phyloP scores from a whole-genome alignment of 1,284 basidiomycete species.

The Cryptococcus wingfieldii region DNA sequence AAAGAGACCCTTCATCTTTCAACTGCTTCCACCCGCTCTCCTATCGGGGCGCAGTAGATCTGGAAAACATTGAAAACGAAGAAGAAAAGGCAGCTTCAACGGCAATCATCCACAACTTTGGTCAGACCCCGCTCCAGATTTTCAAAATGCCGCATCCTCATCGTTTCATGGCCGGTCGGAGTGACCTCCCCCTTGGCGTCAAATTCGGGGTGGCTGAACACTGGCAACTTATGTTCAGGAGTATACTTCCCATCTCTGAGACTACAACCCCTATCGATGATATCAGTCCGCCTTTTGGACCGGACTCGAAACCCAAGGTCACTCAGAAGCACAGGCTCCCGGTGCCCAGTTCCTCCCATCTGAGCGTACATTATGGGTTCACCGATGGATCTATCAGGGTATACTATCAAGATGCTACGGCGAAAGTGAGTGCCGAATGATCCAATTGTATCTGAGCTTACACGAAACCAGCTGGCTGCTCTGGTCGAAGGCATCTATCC shows the following conservation, averaged over 20 bases:
- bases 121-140: slow-evolving; percentile 85
- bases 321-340: slow-evolving; percentile 26
- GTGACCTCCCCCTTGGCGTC: slow-evolving; percentile 64
- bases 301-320: slow-evolving; percentile 27
- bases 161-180: slow-evolving; percentile 65
- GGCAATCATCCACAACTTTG: slow-evolving; percentile 93
- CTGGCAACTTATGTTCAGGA: slow-evolving; percentile 44
- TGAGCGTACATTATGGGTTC: slow-evolving; percentile 46
- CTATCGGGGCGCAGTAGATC: slow-evolving; percentile 86
- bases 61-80: slow-evolving; percentile 78
- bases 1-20: slow-evolving; percentile 69
- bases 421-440: slow-evolving; percentile 52
- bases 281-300: slow-evolving; percentile 28
- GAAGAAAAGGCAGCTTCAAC: slow-evolving; percentile 86
- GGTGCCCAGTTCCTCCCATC: slow-evolving; percentile 18
- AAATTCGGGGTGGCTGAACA: slow-evolving; percentile 73
- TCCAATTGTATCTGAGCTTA: slow-evolving; percentile 10
- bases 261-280: slow-evolving; percentile 60
- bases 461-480: slow-evolving; percentile 58
- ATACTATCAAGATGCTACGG: slow-evolving; percentile 53
- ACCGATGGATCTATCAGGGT: slow-evolving; percentile 36
- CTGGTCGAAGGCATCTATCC: slow-evolving; percentile 69
- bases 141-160: slow-evolving; percentile 77
- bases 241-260: slow-evolving; percentile 45
- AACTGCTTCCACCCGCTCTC: slow-evolving; percentile 94